Conservation (phyloP, 2,329 filamentous ascomycete species). For the Seiridium cupressi region DNA sequence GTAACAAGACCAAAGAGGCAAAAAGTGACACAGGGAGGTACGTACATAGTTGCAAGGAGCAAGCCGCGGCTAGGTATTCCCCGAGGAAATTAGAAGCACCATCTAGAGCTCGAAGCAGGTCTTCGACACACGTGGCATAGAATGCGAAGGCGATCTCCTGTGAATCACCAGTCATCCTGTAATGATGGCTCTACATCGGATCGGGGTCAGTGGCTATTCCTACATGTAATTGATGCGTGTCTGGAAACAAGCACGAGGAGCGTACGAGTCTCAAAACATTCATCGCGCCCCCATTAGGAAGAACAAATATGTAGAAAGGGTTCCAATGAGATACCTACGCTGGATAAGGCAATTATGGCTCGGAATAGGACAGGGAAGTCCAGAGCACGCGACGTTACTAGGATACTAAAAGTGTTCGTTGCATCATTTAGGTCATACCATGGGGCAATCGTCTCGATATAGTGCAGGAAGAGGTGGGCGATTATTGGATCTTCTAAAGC, state of each 20-base stretch:
- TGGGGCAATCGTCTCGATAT: not conserved
- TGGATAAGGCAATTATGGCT: slow-evolving; percentile 1
- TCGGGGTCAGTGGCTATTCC: too few relatives aligned
- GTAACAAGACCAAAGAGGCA: too few relatives aligned
- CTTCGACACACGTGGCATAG: slow-evolving; percentile 1
- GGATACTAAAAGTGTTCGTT: not conserved
- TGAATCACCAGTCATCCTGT: not conserved
- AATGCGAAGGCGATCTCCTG: not conserved
- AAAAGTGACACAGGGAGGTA: too few relatives aligned
- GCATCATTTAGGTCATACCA: slow-evolving; percentile 4
- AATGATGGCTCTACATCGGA: not conserved
- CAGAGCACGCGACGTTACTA: not conserved
- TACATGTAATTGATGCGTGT: too few relatives aligned
- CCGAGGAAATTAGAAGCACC: not conserved
- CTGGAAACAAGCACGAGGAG: too few relatives aligned
- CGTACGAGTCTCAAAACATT: too few relatives aligned
- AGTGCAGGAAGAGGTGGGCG: not conserved
- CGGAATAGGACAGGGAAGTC: not conserved
- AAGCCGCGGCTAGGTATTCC: not conserved
- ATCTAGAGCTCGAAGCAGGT: not conserved
- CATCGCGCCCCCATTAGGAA: too few relatives aligned
- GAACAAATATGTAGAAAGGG: too few relatives aligned
- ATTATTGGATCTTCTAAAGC: not conserved
- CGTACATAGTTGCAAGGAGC: not conserved
- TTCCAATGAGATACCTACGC: not conserved